Base-by-base conservation (phyloP, 2,329 filamentous ascomycete species). In the Penicillium sp. region DNA sequence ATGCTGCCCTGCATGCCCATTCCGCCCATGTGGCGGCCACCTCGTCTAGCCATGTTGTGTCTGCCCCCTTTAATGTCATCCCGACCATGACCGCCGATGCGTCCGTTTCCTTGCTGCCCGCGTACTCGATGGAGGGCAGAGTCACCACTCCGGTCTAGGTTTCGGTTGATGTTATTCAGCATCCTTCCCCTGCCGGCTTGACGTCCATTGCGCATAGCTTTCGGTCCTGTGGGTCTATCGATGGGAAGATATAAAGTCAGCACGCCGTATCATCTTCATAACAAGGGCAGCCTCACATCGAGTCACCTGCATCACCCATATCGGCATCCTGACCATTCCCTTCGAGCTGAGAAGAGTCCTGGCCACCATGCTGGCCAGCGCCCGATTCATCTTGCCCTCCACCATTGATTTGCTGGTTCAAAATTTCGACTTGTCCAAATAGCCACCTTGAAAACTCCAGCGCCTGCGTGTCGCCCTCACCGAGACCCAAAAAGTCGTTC, bases 371-470 rank as follows among this genome's bases (percentile, higher is more conserved):
- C 15, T 54, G 58, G 54, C 58, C 28, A 61, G 57, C 36, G 67
- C 54, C 4, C 61, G 62, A 17, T 64, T 58, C 28, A 64, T 63
- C 5, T 58, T 54, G 45, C 64, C 60, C 13, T 51, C 40, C 33
- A 47, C 78, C 78, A 50, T 81, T 82, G 43, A 83, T 58, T 61
- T 84, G 80, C 33, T 73, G 71, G 57, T 83, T 81, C 47, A 93
- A 73, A 9, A 71, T 50, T 31, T 84, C 80, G 45, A 95, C 83
- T 63, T 94, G 86, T 39, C 89, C 80, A 62, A 97, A 97, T n/a
- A 98, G 73, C 93, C 93, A 98, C 62, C 77, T 78, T 47, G 90
- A 83, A 62, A 98, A 97, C 39, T 90, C 84, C 47, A 79, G 80
- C 6, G 88, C 87, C 50, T 83, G 83, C 35, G 85, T 81, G 56